Evolutionary conservation across 345 rosid species (phyloP), one percentile per base, ranked within the genome.

Genomic region (Brassica napus): DNA sequence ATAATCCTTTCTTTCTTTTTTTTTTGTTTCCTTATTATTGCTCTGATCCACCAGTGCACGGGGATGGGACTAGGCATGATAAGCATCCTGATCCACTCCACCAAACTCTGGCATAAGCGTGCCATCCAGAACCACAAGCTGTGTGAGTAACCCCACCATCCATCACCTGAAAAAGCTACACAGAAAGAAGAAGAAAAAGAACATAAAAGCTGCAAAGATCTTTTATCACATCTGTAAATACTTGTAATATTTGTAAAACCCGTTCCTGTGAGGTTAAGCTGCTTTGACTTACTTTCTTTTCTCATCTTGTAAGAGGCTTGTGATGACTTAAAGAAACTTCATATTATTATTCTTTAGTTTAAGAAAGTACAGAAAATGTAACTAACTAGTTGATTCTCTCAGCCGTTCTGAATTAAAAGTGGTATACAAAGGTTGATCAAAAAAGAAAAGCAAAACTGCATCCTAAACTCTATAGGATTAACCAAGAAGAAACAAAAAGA

Each of bases 101-200:
- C 65, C 84, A 81, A 82, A 88, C 85, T 67, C 82, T 90, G 84
- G 78, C 66, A 30, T 90, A 92, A 67, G 86, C 88, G 73, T 85
- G 73, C 80, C 85, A 82, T 82, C 83, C 86, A 70, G 86, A 83
- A 81, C 82, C 67, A 75, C 85, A 84, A 80, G 91, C 92, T 58
- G 72, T 78, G 77, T 65, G 71, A 78, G 58, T 78, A 77, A 72
- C 49, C 59, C 54, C 21, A 47, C 30, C 55, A 49, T 49, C 55
- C 55, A 23, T 69, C 2, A 74, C 79, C 61, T 52, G 60, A 80
- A 39, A 42, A 69, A 69, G 55, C 75, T 55, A 68, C 39, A 69
- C 35, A 62, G 26, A 14, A 65, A 66, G 31, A 69, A 34, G 34
- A 69, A 69, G 24, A 34, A 64, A n/a, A 68, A 10, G 1, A 73